Conservation (phyloP, 2,329 filamentous ascomycete genomes). For the Trichoderma hamatum region DNA sequence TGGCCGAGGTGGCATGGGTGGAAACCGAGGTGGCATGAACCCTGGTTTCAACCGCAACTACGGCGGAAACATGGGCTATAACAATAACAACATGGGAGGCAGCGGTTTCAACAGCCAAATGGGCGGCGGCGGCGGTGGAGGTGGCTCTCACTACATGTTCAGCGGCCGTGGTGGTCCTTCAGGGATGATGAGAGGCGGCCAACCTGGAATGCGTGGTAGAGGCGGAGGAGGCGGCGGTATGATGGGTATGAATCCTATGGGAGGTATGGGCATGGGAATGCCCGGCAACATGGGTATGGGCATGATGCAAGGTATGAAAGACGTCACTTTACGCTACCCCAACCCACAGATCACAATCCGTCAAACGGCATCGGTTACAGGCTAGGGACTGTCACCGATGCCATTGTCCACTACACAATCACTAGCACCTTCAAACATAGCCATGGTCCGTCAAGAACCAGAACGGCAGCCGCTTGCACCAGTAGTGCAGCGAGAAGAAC, state of each 20-base stretch:
- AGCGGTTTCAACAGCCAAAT: conserved; percentile 55
- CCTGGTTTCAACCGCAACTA: conserved; percentile 49
- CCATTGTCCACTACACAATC: not conserved
- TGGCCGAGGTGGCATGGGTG: conserved; percentile 54
- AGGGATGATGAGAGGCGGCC: conserved; percentile 52
- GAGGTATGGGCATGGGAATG: conserved; percentile 59
- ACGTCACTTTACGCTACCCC: not conserved
- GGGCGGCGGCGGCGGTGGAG: conserved; percentile 49
- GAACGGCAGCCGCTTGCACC: not conserved
- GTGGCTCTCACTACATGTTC: conserved; percentile 56
- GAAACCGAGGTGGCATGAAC: conserved; percentile 53
- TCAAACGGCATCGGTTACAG: conserved; percentile 4
- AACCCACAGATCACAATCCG: conserved; percentile 26
- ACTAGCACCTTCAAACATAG: not conserved
- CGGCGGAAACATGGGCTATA: conserved; percentile 41
- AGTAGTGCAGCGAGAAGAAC: not conserved
- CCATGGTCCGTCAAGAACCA: not conserved
- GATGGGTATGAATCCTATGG: conserved; percentile 53
- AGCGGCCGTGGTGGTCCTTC: conserved; percentile 44
- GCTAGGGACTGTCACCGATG: conserved; percentile 10
- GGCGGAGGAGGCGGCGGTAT: conserved; percentile 57
- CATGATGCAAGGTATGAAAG: conserved; percentile 45
- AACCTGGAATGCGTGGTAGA: conserved; percentile 53
- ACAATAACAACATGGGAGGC: conserved; percentile 49
- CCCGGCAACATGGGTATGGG: conserved; percentile 63